Percentiles rank a stretch among this genome's conserved stretches.
phyloP scores from a whole-genome alignment of 2,329 filamentous ascomycete genomes.

The Gyromitra esculenta region DNA sequence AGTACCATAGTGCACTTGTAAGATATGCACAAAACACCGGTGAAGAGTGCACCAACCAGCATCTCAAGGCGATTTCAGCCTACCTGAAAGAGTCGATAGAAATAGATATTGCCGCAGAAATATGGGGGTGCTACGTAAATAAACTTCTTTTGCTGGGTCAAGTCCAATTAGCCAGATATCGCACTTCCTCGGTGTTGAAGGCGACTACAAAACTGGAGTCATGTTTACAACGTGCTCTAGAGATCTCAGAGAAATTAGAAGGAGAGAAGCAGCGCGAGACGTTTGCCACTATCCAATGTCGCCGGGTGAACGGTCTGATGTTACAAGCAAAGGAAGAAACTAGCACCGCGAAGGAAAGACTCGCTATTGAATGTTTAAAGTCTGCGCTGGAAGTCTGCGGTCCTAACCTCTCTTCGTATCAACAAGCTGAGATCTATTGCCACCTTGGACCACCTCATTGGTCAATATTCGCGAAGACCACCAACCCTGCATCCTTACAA shows the following conservation, averaged over 20 bases:
- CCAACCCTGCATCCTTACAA: background rate
- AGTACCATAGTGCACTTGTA: conserved; percentile 8
- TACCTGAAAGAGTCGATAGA: conserved; percentile 13
- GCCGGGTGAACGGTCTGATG: background rate
- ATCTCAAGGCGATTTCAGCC: conserved; percentile 1
- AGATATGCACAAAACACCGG: background rate
- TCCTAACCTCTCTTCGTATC: background rate
- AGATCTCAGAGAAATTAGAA: conserved; percentile 10
- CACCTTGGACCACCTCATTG: background rate
- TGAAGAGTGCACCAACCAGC: background rate
- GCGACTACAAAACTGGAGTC: background rate
- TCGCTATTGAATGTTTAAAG: background rate
- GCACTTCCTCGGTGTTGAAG: background rate
- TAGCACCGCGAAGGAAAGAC: background rate
- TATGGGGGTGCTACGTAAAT: conserved; percentile 5
- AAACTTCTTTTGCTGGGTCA: conserved; percentile 13
- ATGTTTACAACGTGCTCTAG: conserved; percentile 7
- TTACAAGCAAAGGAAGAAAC: conserved; percentile 10
- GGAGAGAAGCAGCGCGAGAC: background rate
- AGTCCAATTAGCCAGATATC: conserved; percentile 3
- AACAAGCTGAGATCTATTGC: conserved; percentile 2
- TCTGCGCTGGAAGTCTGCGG: conserved; percentile 3
- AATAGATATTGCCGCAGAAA: background rate
- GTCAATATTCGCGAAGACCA: conserved; percentile 13
- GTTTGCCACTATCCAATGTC: background rate